phyloP scores from a whole-genome alignment of 768 basidiomycete genomes.

The Panaeolus papilionaceus region DNA sequence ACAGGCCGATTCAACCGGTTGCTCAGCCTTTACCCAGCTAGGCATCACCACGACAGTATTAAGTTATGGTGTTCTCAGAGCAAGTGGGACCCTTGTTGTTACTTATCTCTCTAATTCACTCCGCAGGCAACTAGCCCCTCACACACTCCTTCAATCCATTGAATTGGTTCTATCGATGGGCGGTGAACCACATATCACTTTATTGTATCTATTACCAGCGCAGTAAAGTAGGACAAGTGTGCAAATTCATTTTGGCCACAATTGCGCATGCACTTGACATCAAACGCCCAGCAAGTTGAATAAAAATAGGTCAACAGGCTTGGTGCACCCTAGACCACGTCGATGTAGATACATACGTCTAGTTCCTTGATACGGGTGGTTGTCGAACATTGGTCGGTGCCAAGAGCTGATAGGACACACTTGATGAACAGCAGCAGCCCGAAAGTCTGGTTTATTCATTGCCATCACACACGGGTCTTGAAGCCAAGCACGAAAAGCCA shows the following conservation, averaged over 20 bases:
- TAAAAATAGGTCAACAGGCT: slow-evolving; percentile 30
- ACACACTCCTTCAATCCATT: slow-evolving; percentile 19
- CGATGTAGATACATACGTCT: slow-evolving; percentile 22
- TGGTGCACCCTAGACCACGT: background rate
- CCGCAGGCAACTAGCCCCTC: slow-evolving; percentile 15
- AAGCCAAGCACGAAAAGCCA: slow-evolving; percentile 13
- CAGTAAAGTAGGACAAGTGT: background rate
- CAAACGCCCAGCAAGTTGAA: slow-evolving; percentile 26
- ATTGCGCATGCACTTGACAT: background rate
- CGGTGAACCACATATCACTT: background rate
- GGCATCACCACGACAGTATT: background rate
- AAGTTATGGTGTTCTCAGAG: background rate
- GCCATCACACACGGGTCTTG: slow-evolving; percentile 11
- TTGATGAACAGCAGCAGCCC: slow-evolving; percentile 19
- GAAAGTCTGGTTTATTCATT: slow-evolving; percentile 4
- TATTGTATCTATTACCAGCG: slow-evolving; percentile 3
- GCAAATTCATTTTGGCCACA: background rate
- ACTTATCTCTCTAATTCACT: slow-evolving; percentile 15
- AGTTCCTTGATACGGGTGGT: slow-evolving; percentile 31
- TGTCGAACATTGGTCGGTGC: slow-evolving; percentile 32
- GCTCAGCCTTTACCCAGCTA: background rate
- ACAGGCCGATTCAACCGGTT: background rate
- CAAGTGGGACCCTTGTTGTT: slow-evolving; percentile 1
- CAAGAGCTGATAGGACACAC: slow-evolving; percentile 21
- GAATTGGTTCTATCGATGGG: background rate